Evolutionary conservation across 1,139 yeast species (phyloP).

Genomic region (Pichia sp.): DNA sequence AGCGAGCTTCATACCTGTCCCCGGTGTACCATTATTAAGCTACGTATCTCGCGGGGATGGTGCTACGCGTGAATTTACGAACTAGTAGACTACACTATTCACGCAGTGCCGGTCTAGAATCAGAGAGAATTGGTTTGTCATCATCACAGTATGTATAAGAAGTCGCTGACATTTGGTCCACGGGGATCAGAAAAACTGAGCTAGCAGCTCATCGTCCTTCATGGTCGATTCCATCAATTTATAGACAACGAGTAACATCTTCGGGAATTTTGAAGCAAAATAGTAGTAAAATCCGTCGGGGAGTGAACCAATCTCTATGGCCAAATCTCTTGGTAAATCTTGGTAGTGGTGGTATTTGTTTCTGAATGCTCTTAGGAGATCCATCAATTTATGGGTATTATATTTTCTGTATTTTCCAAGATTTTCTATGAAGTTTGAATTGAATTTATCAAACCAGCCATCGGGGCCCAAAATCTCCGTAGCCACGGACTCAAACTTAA

Average conservation of each 20-base stretch:
- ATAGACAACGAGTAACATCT: constrained; percentile 68
- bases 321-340: constrained; percentile 68
- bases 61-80: too few species aligned
- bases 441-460: constrained; percentile 79
- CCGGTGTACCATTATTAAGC: too few species aligned
- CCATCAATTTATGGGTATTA: constrained; percentile 70
- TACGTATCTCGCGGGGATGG: too few species aligned
- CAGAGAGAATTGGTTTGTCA: too few species aligned
- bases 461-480: constrained; percentile 46
- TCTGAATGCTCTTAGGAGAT: constrained; percentile 78
- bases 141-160: too few species aligned
- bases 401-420: constrained; percentile 89
- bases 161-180: too few species aligned
- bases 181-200: constrained; percentile 12
- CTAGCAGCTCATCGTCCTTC: constrained; percentile 13
- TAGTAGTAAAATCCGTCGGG: constrained; percentile 81
- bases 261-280: constrained; percentile 71
- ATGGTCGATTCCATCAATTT: constrained; percentile 20
- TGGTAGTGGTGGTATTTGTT: constrained; percentile 91
- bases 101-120: too few species aligned
- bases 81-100: too few species aligned
- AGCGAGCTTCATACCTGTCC: too few species aligned
- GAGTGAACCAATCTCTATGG: constrained; percentile 59
- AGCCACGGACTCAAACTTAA: constrained; percentile 53
- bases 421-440: constrained; percentile 64